Conservation (phyloP, 2,329 filamentous ascomycete genomes). For the Aspergillus sp. region DNA sequence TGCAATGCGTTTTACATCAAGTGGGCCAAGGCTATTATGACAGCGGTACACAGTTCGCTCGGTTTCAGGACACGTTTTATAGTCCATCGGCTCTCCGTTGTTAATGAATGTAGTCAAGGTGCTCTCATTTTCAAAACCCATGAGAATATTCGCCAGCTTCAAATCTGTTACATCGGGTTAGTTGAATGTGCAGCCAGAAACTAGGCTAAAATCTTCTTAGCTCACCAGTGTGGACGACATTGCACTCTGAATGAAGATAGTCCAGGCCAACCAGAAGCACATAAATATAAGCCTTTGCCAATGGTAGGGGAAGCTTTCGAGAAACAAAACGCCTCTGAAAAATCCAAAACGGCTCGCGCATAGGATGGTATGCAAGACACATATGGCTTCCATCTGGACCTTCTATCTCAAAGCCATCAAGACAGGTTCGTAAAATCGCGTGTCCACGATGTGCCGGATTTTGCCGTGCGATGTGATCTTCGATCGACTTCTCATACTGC, state of each 20-base stretch:
- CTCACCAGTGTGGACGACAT: slow-evolving; percentile 13
- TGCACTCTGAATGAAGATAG: slow-evolving; percentile 42
- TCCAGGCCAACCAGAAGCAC: slow-evolving; percentile 41
- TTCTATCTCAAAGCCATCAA: slow-evolving; percentile 22
- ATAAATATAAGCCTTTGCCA: slow-evolving; percentile 33
- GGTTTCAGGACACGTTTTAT: slow-evolving; percentile 15
- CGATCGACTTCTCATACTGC: slow-evolving; percentile 26
- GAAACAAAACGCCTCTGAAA: slow-evolving; percentile 28
- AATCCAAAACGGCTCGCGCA: slow-evolving; percentile 37
- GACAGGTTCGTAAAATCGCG: slow-evolving; percentile 20
- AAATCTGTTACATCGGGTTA: slow-evolving; percentile 29
- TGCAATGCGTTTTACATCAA: slow-evolving; percentile 14
- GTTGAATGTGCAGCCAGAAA: neutral
- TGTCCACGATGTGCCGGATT: slow-evolving; percentile 26
- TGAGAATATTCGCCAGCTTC: slow-evolving; percentile 43
- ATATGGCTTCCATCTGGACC: slow-evolving; percentile 29
- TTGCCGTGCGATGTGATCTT: slow-evolving; percentile 26
- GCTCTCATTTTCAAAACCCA: slow-evolving; percentile 27
- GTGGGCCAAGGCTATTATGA: slow-evolving; percentile 23
- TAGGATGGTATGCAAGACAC: slow-evolving; percentile 36
- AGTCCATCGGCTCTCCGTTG: slow-evolving; percentile 16
- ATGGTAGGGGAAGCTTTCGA: slow-evolving; percentile 24
- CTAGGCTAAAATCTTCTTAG: neutral
- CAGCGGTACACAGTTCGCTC: slow-evolving; percentile 22
- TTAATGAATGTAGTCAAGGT: slow-evolving; percentile 23